Evolutionary conservation across 768 basidiomycete genomes (phyloP).

Genomic region (Lactarius akahatsu): DNA sequence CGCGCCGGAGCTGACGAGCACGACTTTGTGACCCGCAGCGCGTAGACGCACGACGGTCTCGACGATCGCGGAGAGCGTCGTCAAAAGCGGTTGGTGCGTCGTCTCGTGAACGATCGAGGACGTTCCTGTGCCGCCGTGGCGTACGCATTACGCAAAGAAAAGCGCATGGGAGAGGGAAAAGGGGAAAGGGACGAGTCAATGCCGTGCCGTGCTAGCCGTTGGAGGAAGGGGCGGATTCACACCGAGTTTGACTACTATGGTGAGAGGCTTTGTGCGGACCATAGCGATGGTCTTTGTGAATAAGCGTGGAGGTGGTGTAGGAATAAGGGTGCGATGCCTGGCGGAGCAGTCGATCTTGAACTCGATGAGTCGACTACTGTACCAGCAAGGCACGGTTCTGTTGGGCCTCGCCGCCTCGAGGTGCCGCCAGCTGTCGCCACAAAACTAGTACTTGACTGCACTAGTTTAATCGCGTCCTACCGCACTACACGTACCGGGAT

Average conservation of each 20-base stretch:
- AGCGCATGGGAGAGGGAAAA: neutral
- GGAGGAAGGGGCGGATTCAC: conserved; percentile 8
- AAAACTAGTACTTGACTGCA: too few species aligned
- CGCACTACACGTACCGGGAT: too few species aligned
- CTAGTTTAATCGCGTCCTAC: too few species aligned
- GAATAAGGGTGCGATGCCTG: too few species aligned
- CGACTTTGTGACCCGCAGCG: conserved; percentile 84
- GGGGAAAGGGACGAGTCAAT: conserved; percentile 1
- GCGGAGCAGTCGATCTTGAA: too few species aligned
- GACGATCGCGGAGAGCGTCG: conserved; percentile 87
- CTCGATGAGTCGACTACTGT: too few species aligned
- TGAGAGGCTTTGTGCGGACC: conserved; percentile 23
- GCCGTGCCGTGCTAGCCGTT: neutral
- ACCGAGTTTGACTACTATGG: conserved; percentile 38
- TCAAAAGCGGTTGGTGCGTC: conserved; percentile 88
- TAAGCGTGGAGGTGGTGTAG: too few species aligned
- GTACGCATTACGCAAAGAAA: neutral
- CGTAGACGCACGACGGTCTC: conserved; percentile 84
- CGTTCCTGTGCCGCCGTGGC: conserved; percentile 55
- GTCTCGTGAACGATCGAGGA: conserved; percentile 96
- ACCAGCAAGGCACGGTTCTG: too few species aligned
- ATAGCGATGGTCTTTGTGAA: neutral
- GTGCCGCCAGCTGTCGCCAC: too few species aligned
- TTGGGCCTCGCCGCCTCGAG: too few species aligned
- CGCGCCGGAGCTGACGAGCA: conserved; percentile 96